Evolutionary conservation across 306 rosid species (phyloP), one percentile per base, ranked within the genome.

Genomic region (Vigna radiata): DNA sequence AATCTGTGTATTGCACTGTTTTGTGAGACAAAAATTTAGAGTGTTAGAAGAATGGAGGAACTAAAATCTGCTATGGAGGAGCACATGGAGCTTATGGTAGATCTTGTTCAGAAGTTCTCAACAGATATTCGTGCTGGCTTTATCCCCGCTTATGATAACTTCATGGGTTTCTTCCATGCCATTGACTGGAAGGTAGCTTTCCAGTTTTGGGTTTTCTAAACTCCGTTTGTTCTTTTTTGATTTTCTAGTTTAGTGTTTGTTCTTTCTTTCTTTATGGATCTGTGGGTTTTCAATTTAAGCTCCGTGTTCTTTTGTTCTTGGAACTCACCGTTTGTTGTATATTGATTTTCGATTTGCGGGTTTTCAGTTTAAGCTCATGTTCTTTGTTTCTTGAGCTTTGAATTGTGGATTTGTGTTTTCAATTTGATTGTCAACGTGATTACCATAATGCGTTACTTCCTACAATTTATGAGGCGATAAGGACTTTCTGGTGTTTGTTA

Each of bases 111-210:
- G 79, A 89, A 87, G 70, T 18, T 95, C 50, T 89, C 97, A 36
- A 80, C 88, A 0, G 98, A 95, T 41, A 87, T 95, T 82, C 96
- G 96, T 73, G 27, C 86, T 29, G 90, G 87, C 73, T 75, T 95
- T 8, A 84, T 81, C 17, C 98, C 97, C 10, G 97, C 97, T 19
- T 62, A 71, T 2, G 97, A 95, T 18, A 92, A 89, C 55, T 92
- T 95, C 58, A 29, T 92, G 6, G 97, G 97, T 3, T 95, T 95
- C 83, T 95, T 95, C 82, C 93, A 92, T 64, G 93, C 98, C 56
- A 86, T 95, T 78, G 86, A 92, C 83, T 95, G 98, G 97, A 90
- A 87, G 97, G 98, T 92, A 7, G 47, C 10, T 2, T 39, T 41
- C 5, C 18, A 19, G 17, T 17, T 33, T 31, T 1, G 3, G 9